Evolutionary conservation across 192 early-diverging fungal genomes (phyloP).

Genomic region (Coemansia sp.): DNA sequence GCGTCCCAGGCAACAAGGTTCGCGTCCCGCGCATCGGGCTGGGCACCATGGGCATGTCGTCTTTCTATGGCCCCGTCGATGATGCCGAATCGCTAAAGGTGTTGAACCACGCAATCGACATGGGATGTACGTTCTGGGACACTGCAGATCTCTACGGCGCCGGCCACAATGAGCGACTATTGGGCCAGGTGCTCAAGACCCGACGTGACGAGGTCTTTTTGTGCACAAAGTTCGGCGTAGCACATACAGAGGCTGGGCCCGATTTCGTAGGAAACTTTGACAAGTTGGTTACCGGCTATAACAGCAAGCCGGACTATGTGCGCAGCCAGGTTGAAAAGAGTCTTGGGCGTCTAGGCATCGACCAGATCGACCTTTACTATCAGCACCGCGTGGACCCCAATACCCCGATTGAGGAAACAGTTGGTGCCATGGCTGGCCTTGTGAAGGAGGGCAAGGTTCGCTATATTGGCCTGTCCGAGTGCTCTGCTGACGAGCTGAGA

Average conservation of each 20-base stretch:
- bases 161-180: constrained; percentile 59
- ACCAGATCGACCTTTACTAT: constrained; percentile 65
- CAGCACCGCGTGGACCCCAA: constrained; percentile 61
- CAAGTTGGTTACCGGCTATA: constrained; percentile 30
- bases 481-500: constrained; percentile 58
- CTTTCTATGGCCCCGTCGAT: constrained; percentile 36
- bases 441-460: constrained; percentile 67
- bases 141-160: constrained; percentile 59
- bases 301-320: constrained; percentile 55
- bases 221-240: constrained; percentile 62
- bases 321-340: constrained; percentile 39
- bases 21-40: constrained; percentile 34
- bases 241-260: constrained; percentile 17
- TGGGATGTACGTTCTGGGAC: constrained; percentile 61
- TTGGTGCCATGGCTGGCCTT: constrained; percentile 60
- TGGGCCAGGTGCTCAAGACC: constrained; percentile 55
- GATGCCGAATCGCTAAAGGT: constrained; percentile 42
- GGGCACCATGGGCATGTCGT: constrained; percentile 38
- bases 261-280: constrained; percentile 24
- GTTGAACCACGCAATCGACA: constrained; percentile 52
- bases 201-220: constrained; percentile 57
- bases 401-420: constrained; percentile 63
- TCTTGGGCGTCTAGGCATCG: constrained; percentile 57
- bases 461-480: constrained; percentile 62
- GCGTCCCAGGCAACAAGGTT: constrained; percentile 26